Base-by-base conservation (phyloP, 2,329 filamentous ascomycete genomes). In the Beauveria scarabaeidicola region DNA sequence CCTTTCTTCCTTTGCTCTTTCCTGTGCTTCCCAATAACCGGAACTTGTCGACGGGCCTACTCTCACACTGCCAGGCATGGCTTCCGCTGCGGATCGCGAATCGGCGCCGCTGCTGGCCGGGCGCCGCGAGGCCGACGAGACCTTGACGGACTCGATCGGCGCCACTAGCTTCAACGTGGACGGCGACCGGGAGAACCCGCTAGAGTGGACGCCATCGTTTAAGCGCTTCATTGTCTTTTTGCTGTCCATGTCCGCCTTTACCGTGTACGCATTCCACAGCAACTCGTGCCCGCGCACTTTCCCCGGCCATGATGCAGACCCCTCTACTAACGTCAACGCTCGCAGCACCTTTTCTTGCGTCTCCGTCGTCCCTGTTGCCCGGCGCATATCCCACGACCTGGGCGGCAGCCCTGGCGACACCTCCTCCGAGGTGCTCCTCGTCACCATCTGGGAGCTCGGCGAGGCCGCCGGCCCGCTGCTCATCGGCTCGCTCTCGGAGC, bases 361-460 rank as follows among this genome's bases (percentile, higher is more conserved):
- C 59, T 77, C 77, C 0, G 73, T 83, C 1, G 78, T 83, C 1
- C 81, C 81, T 0, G 73, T 84, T 53, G 80, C 81, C 7, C 73
- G 70, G 41, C 73, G 71, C 51, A 83, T 84, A 63, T 75, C 81
- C 23, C 64, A 70, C 2, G 81, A 84, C 60, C 73, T 78, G 52
- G 69, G 75, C 60, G 56, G 65, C 19, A 69, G 72, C n/a, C 63
- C 67, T 10, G 65, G 71, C 29, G 74, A 72, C 69, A 77, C 77
- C 60, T 77, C 78, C 0, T 73, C 79, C 17, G 77, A 74, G 64
- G 79, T 82, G 43, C 74, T 91, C 48, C 83, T 90, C 58, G 84
- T 90, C 9, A 88, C 86, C 0, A 83, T 89, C 61, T 87, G 87
- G 77, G 81, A 91, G 61, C 78, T 89, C 0, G 86, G 87, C 62